Base-by-base conservation (phyloP, 1,284 basidiomycete genomes). In the Porodaedalea pini region DNA sequence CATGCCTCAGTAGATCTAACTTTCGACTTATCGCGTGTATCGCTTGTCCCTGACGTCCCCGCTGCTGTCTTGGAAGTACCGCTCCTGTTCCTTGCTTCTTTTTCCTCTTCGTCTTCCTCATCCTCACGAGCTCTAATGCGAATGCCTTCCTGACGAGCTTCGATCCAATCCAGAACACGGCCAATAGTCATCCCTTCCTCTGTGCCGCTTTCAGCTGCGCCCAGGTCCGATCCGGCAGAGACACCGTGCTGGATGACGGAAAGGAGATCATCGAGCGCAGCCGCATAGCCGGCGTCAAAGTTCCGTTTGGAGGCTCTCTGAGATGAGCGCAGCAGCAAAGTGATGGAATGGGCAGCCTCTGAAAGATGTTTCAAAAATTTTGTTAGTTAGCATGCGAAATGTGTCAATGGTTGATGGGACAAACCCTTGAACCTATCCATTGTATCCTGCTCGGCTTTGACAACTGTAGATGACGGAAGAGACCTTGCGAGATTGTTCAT, bases 291-390 rank as follows among this genome's bases (percentile, higher is more conserved):
- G 5, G 83, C 77, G 64, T 88, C 87, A 72, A 89, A 90, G 0
- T 87, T 83, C 34, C 83, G 78, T 69, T 90, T 89, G 3, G 86
- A 85, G 6, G 85, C 83, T 64, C 82, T 78, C 54, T 85, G 71
- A 2, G 88, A 88, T 1, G 88, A 88, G 61, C 86, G 82, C 68
- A 88, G 90, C 29, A 91, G 78, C 0, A 85, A 89, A n/a, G 88
- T 90, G 59, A 91, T 86, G 69, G 86, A 88, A 50, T 88, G 74
- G 0, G 88, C 88, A 62, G 88, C 88, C 59, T 85, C 88, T 90
- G 66, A n/a, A 25, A 56, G 23, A 43, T 23, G 32, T 31, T 27
- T 17, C 19, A n/a, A 25, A 56, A 36, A 43, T 23, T 43, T 31
- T 27, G 31, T 17, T 8, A 13, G 27, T 29, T 21, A 25, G 29